Conservation (phyloP, 208 protist genomes). For the Trichomonas gallinae region DNA sequence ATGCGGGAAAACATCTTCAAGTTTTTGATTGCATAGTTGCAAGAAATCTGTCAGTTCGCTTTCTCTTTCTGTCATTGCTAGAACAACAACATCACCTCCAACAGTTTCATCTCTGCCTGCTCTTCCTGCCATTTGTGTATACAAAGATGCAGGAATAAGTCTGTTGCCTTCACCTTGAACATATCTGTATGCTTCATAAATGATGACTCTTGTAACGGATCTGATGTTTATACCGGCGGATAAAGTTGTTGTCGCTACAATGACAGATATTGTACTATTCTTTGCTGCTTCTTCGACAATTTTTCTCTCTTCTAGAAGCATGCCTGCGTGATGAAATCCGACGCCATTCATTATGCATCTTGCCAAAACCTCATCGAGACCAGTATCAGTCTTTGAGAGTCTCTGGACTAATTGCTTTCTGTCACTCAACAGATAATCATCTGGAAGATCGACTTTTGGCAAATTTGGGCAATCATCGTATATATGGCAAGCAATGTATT, state of each 20-base stretch:
- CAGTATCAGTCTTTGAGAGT: background rate
- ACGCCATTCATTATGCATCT: background rate
- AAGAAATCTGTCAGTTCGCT: background rate
- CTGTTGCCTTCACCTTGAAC: no score
- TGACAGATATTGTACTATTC: background rate
- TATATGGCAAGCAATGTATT: background rate
- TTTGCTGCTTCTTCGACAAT: background rate
- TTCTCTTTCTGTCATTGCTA: background rate
- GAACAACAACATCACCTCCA: background rate
- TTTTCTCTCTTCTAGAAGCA: background rate
- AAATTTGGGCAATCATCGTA: background rate
- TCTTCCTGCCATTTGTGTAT: constrained; percentile 1
- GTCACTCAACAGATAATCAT: background rate
- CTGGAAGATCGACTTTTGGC: background rate
- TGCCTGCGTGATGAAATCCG: background rate
- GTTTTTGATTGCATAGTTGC: background rate
- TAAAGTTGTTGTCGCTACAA: constrained; percentile 3
- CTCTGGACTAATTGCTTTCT: background rate
- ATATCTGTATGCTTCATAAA: background rate
- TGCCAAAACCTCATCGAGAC: background rate
- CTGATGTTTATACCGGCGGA: background rate
- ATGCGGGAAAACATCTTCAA: background rate
- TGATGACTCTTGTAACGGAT: background rate
- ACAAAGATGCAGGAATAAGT: background rate
- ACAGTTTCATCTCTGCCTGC: background rate